Evolutionary conservation across 495 filamentous ascomycete genomes (phyloP).

Genomic region (Alectoria sarmentosa): DNA sequence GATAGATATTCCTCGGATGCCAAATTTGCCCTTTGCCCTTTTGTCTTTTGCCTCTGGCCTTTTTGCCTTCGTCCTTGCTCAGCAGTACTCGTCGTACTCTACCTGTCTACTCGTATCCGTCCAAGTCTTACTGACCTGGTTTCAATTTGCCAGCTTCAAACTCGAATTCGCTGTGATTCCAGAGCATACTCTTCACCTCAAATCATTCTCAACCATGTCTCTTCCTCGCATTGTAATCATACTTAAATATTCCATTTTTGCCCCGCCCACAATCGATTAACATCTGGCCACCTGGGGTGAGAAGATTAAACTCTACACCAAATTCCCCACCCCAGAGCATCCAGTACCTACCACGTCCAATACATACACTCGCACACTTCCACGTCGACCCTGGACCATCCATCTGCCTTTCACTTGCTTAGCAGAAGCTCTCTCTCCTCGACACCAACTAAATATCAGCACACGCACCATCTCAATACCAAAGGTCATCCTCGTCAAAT

Average conservation of each 20-base stretch:
- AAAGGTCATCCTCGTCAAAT: not conserved
- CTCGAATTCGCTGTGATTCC: not conserved
- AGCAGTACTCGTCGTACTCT: too few species aligned
- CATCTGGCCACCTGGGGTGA: constrained; percentile 1
- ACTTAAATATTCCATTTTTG: not conserved
- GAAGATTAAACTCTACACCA: constrained; percentile 1
- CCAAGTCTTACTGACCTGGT: too few species aligned
- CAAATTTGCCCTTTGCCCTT: too few species aligned
- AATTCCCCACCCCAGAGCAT: not conserved
- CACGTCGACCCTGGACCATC: not conserved
- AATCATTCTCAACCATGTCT: not conserved
- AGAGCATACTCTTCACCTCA: not conserved
- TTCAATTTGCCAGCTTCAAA: too few species aligned
- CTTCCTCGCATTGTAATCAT: not conserved
- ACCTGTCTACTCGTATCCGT: too few species aligned
- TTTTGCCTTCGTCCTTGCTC: too few species aligned
- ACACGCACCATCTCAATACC: not conserved
- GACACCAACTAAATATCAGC: not conserved
- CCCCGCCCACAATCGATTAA: not conserved
- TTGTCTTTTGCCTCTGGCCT: too few species aligned
- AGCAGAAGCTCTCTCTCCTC: not conserved
- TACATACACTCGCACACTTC: not conserved
- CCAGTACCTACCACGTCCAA: not conserved
- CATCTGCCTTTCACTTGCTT: not conserved
- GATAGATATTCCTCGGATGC: too few species aligned